These are phyloP conservation scores for Orychophragmus violaceus DNA, from an alignment of 345 rosid genomes.

Conservation along the genomic window DNA sequence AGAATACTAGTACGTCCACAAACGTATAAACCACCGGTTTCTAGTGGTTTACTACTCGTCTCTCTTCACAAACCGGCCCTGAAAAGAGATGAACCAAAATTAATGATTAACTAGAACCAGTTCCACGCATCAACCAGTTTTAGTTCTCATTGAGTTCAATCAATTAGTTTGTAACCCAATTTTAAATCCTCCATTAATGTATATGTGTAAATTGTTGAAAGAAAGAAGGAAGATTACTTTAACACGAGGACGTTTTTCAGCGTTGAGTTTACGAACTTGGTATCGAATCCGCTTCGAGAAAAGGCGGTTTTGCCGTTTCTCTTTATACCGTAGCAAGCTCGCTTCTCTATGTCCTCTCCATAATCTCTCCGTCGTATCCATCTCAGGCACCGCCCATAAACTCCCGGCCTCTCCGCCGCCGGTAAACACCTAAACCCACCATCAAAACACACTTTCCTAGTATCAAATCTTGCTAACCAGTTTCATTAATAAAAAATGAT, in stretches of 20 bases:
- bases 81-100: not conserved
- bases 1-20: constrained; percentile 7
- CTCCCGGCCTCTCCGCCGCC: constrained; percentile 33
- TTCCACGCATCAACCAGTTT: not conserved
- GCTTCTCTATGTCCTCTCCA: constrained; percentile 68
- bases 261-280: constrained; percentile 89
- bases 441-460: not conserved
- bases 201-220: not conserved
- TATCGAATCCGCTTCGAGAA: constrained; percentile 81
- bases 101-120: not conserved
- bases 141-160: not conserved
- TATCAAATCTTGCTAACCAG: not conserved
- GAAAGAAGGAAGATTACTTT: constrained; percentile 39
- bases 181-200: no score
- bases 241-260: constrained; percentile 88
- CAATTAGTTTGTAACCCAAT: no score
- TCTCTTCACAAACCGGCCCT: constrained; percentile 38
- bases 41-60: constrained; percentile 1
- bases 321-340: constrained; percentile 84
- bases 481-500: not conserved
- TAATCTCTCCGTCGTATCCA: constrained; percentile 34
- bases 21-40: not conserved
- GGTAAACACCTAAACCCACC: constrained; percentile 33
- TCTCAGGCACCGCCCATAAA: constrained; percentile 62
- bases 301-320: constrained; percentile 80